Evolutionary conservation across 192 early-diverging fungal genomes (phyloP), one percentile per base, ranked within the genome.

Genomic region (Coemansia sp.): DNA sequence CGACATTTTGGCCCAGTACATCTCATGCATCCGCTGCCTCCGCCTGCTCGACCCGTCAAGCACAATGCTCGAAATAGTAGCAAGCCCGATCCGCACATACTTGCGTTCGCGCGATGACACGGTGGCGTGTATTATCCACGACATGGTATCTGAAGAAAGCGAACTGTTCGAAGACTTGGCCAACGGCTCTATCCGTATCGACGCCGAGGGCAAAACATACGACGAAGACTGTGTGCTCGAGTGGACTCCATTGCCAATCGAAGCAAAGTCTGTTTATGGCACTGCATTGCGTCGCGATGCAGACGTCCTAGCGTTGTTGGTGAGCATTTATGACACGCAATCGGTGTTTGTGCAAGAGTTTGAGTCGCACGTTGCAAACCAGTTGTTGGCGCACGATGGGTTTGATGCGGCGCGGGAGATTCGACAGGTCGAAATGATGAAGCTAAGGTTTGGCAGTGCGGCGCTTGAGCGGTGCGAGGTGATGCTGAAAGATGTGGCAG

Each of bases 401-500:
- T 89, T 84, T 57, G 69, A 85, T 16, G 68, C 79, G 2, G 82
- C 79, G 10, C 75, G 81, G 18, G 90, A 92, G 84, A 59, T 88
- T 27, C 64, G 66, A 10, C 87, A 92, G 58, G 71, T 91, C 3
- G 91, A 93, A 62, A 65, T 90, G 71, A 80, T 93, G 65, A 92
- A 91, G 61, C 62, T 90, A 50, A 75, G 88, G 47, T 90, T 93
- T 41, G 88, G 88, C 14, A 87, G 84, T 13, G 50, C 59, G 1
- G 83, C 83, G 56, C 68, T 93, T 39, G 82, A 86, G 24, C 68
- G 79, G 22, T 89, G 88, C 57, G 90, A 92, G 56, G 90, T 93
- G 7, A 93, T 93, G 91, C 74, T 93, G 4, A 90, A 88, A 58
- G 91, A 93, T 54, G 67, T 92, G 26, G 84, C 86, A 12, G 89